Percentiles rank a stretch among this genome's conserved stretches.
Evolutionary conservation across 495 filamentous ascomycete species (phyloP).

Genomic region (Oidiodendron maius): DNA sequence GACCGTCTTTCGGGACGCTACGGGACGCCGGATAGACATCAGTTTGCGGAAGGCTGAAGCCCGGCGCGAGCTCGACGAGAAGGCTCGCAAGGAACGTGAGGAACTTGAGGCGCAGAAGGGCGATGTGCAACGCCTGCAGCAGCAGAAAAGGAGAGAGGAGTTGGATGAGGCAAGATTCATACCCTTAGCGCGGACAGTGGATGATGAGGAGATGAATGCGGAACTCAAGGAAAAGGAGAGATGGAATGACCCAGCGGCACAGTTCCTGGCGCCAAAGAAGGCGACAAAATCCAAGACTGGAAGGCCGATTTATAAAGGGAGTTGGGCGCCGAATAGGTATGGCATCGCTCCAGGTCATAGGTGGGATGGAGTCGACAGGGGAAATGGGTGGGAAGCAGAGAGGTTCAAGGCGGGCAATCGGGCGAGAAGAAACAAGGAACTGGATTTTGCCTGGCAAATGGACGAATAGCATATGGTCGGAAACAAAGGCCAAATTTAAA

Average conservation of each 20-base stretch:
- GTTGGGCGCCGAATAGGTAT: slow-evolving; percentile 85
- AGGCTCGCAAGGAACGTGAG: slow-evolving; percentile 53
- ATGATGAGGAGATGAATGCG: slow-evolving; percentile 78
- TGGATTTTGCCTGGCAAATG: slow-evolving; percentile 96
- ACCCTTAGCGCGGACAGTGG: slow-evolving; percentile 69
- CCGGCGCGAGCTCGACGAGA: slow-evolving; percentile 65
- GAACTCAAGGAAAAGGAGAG: slow-evolving; percentile 67
- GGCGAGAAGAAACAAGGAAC: slow-evolving; percentile 60
- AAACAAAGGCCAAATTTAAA: no score
- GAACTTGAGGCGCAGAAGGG: slow-evolving; percentile 65
- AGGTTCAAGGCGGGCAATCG: slow-evolving; percentile 83
- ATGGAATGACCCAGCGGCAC: slow-evolving; percentile 92
- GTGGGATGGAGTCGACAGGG: slow-evolving; percentile 97
- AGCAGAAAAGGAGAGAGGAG: slow-evolving; percentile 43
- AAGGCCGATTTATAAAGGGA: slow-evolving; percentile 72
- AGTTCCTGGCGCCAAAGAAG: slow-evolving; percentile 57
- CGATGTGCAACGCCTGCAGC: slow-evolving; percentile 70
- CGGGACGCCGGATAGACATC: slow-evolving; percentile 84
- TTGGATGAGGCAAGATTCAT: slow-evolving; percentile 74
- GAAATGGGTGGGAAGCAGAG: slow-evolving; percentile 92
- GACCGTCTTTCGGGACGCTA: slow-evolving; percentile 91
- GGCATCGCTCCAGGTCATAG: slow-evolving; percentile 85
- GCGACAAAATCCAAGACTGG: slow-evolving; percentile 46
- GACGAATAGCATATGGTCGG: slow-evolving; percentile 48
- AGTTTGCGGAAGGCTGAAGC: slow-evolving; percentile 85